Base-by-base conservation (phyloP, 352 stramenopile genomes). In the Phytophthora sojae region DNA sequence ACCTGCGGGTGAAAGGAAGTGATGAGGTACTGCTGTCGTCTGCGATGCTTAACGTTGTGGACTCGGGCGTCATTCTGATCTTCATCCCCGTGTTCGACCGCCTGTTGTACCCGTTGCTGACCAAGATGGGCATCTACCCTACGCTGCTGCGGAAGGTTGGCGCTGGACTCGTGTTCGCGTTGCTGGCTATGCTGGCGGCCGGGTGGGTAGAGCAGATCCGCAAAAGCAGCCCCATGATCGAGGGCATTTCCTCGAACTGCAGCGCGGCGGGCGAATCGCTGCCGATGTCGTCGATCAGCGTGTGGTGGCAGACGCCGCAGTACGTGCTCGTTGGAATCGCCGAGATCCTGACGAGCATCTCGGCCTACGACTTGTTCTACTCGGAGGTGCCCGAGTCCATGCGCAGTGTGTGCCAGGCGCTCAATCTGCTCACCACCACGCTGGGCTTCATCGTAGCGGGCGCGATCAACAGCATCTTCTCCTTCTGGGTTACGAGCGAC, bases 281-380 rank as follows among this genome's bases (percentile, higher is more conserved):
- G 47, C 84, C 84, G 14, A 96, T 96, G 85, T 92, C 89, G 0
- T 60, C 71, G 32, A 68, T 98, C 49, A 97, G 87, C 60, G 85
- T 98, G 12, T 96, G 93, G 83, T 98, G 90, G 92, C 89, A 97
- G 58, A 91, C 91, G 4, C 91, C 90, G n/a, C 92, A 98, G 81
- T 98, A 94, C 61, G 65, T 97, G 60, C 79, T 97, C 5, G 92
- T 97, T 14, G 92, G 90, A 9, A 81, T 96, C 59, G 90, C 86
- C 15, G 92, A 97, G 67, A 97, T 97, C 67, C 71, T 98, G 59
- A 94, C 89, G 23, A 96, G 87, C 65, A 97, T 97, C 55, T 94
- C 91, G 4, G 80, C 90, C 8, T 96, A 96, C 77, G 90, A 96
- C 68, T 71, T 98, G n/a, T 98, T 97, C 70, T 98, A 97, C 73